These are phyloP conservation scores for Lanmaoa pseudosensibilis DNA, from an alignment of 768 basidiomycete genomes.

Conservation along the genomic window DNA sequence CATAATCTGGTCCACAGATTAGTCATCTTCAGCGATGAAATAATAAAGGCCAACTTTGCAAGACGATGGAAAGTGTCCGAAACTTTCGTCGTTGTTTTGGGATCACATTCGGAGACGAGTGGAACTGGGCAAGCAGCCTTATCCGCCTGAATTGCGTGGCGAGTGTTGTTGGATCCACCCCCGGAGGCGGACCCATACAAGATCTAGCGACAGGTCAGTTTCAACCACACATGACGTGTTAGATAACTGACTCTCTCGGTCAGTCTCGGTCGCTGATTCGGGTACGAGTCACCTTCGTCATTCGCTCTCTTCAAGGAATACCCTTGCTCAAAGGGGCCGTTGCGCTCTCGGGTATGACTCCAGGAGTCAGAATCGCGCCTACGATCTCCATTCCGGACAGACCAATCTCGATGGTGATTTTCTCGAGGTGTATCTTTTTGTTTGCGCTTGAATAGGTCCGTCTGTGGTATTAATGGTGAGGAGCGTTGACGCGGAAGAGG, in stretches of 20 bases:
- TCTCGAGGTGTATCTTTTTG: slow-evolving; percentile 25
- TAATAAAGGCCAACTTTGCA: slow-evolving; percentile 30
- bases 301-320: slow-evolving; percentile 27
- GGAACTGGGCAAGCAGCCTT: neutral
- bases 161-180: slow-evolving; percentile 4
- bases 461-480: slow-evolving; percentile 43
- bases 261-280: slow-evolving; percentile 28
- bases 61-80: slow-evolving; percentile 41
- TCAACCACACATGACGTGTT: neutral
- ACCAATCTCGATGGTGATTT: slow-evolving; percentile 23
- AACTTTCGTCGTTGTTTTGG: slow-evolving; percentile 9
- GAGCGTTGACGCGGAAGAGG: slow-evolving; percentile 25
- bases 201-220: slow-evolving; percentile 19
- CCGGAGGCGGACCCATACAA: slow-evolving; percentile 8
- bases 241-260: slow-evolving; percentile 29
- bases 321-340: slow-evolving; percentile 12
- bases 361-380: slow-evolving; percentile 27
- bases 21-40: slow-evolving; percentile 11
- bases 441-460: slow-evolving; percentile 42
- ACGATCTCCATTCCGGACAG: slow-evolving; percentile 20
- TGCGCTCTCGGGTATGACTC: slow-evolving; percentile 21
- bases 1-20: slow-evolving; percentile 39
- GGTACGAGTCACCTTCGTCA: slow-evolving; percentile 25
- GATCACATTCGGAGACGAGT: neutral
- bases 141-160: slow-evolving; percentile 7